Conservation (phyloP, 371 early-diverging fungal genomes). For the Apophysomyces trapeziformis region DNA sequence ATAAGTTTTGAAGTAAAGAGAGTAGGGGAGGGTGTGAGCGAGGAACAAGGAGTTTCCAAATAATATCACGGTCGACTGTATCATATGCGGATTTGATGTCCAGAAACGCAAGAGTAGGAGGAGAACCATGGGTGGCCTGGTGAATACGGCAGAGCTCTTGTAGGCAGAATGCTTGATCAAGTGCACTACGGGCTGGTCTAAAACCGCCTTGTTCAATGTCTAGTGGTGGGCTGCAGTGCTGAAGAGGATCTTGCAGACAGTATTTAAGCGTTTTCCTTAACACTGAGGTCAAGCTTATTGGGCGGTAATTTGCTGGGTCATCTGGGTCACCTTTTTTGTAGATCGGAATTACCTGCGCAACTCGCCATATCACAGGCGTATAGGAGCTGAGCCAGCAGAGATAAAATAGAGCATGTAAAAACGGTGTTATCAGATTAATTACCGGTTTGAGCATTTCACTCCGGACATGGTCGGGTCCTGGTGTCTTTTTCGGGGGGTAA, state of each 20-base stretch:
- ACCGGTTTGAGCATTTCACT: conserved; percentile 33
- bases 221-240: conserved; percentile 5
- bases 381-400: conserved; percentile 32
- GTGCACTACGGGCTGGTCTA: conserved; percentile 18
- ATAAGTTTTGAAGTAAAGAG: too few species aligned
- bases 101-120: too few species aligned
- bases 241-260: conserved; percentile 15
- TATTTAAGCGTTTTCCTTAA: too few species aligned
- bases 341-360: conserved; percentile 29
- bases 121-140: background rate
- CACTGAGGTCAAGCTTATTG: too few species aligned
- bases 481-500: conserved; percentile 18
- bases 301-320: too few species aligned
- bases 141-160: conserved; percentile 19
- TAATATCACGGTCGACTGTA: too few species aligned
- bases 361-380: conserved; percentile 26
- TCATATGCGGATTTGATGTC: too few species aligned
- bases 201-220: conserved; percentile 35
- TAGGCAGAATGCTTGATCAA: conserved; percentile 32
- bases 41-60: too few species aligned
- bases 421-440: background rate
- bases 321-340: background rate
- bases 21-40: too few species aligned
- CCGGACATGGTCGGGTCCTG: conserved; percentile 30
- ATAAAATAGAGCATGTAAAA: conserved; percentile 13